Conservation (phyloP, 768 basidiomycete species). For the Hydnum rufescens region DNA sequence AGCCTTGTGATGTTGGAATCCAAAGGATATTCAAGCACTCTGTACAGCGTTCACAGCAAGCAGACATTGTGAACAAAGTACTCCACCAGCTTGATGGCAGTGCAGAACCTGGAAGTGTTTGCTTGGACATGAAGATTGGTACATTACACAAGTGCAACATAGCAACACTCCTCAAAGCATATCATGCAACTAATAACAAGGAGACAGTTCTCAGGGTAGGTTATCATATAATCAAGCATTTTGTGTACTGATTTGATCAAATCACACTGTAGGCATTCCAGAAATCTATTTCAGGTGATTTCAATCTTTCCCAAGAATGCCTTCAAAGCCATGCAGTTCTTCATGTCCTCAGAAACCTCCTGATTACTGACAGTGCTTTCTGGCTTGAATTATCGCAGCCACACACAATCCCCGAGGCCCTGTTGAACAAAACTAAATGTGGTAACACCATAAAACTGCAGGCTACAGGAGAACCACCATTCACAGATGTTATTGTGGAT, state of each 20-base stretch:
- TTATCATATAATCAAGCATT: neutral
- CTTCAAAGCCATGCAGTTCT: neutral
- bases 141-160: neutral
- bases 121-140: neutral
- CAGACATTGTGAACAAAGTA: conserved; percentile 1
- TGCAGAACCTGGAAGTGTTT: neutral
- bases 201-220: conserved; percentile 5
- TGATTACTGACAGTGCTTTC: neutral
- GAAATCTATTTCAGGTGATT: neutral
- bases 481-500: too few relatives aligned
- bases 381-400: neutral
- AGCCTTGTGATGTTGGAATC: conserved; percentile 18
- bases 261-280: neutral
- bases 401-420: neutral
- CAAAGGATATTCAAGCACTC: conserved; percentile 16
- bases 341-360: neutral
- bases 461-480: too few relatives aligned
- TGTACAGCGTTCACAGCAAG: conserved; percentile 10
- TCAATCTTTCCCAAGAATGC: neutral
- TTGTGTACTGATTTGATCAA: too few relatives aligned
- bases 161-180: neutral
- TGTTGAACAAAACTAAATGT: neutral
- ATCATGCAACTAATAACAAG: neutral
- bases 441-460: too few relatives aligned
- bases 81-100: neutral